These are phyloP conservation scores for Lepidium sativum DNA, from an alignment of 345 rosid species.

Conservation along the genomic window DNA sequence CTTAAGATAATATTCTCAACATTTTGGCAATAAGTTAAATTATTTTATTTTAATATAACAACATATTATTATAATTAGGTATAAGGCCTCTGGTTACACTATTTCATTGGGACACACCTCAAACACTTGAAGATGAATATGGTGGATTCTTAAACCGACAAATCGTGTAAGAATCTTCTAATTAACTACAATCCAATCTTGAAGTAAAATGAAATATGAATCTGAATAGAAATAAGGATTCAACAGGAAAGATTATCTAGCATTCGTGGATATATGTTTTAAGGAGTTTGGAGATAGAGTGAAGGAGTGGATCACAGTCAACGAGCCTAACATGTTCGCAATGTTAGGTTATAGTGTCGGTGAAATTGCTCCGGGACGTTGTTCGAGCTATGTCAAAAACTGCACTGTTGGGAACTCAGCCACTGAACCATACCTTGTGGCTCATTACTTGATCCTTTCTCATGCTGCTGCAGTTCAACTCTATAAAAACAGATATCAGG, in stretches of 20 bases:
- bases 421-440: conserved; percentile 17
- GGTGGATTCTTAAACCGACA: conserved; percentile 31
- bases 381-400: conserved; percentile 31
- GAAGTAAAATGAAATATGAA: conserved; percentile 6
- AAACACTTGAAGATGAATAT: conserved; percentile 33
- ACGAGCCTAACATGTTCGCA: conserved; percentile 15
- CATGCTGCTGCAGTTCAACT: conserved; percentile 26
- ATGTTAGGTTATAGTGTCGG: conserved; percentile 22
- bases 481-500: conserved; percentile 24
- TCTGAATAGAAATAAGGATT: not conserved
- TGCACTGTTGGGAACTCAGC: conserved; percentile 28
- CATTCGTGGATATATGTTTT: conserved; percentile 15
- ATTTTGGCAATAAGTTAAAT: too few relatives aligned
- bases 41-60: not conserved
- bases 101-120: conserved; percentile 44
- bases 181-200: not conserved
- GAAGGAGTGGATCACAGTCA: conserved; percentile 27
- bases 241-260: conserved; percentile 17
- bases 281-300: conserved; percentile 24
- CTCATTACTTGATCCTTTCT: conserved; percentile 23
- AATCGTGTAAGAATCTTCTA: conserved; percentile 20
- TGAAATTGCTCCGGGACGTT: conserved; percentile 38
- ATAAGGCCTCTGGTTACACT: conserved; percentile 31
- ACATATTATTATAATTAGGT: not conserved
- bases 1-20: too few relatives aligned